Evolutionary conservation across 495 filamentous ascomycete species (phyloP), one percentile per base, ranked within the genome.

Genomic region (Cercophora samala): DNA sequence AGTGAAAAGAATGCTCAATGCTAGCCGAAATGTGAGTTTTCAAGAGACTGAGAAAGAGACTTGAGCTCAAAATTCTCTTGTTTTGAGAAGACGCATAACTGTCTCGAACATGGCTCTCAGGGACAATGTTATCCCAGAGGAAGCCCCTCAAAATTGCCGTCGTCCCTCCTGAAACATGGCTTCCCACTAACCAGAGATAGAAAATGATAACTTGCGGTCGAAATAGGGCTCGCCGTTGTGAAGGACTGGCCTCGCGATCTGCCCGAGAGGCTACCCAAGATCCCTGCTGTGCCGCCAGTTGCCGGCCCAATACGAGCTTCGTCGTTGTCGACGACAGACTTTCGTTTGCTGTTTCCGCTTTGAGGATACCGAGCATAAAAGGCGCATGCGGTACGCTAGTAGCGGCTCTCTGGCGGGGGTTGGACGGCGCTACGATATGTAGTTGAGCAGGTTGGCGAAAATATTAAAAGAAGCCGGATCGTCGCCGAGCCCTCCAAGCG

Each of bases 391-490:
- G 37, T 46, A n/a, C n/a, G n/a, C n/a, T n/a, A 46, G n/a, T 9
- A 23, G 18, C 22, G 53, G 22, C 53, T 56, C 53, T 56, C 22
- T 56, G 53, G 22, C 53, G 53, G 53, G 53, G 53, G 26, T 29
- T 29, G 17, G 53, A 23, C n/a, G 53, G 53, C 53, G 53, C 53
- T 46, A 46, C 53, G n/a, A 9, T 56, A 54, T 13, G 52, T 4
- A 56, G 53, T 56, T 56, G 53, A 56, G 53, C 53, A 23, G 53
- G 17, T 56, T 56, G 53, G 53, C 53, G 53, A 56, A 23, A 56
- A 56, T 23, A 56, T 21, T 23, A 56, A 23, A 56, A 19, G 53
- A 56, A 23, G 53, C n/a, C 53, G 53, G 22, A 56, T 56, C 22
- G 53, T 19, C 22, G 53, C 53, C 53, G 17, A 56, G 53, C 53